Conservation (phyloP, 345 rosid genomes). For the Salix purpurea region DNA sequence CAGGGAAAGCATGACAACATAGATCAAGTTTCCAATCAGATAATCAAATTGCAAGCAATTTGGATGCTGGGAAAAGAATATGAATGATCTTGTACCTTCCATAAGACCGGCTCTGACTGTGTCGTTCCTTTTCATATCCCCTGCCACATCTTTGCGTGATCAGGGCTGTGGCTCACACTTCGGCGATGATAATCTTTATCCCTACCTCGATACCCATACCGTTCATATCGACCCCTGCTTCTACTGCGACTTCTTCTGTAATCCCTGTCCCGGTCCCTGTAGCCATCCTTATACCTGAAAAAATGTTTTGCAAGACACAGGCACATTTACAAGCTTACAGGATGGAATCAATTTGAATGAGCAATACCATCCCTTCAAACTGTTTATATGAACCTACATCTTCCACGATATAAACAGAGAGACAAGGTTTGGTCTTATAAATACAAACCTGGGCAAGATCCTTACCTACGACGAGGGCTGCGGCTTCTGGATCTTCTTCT, state of each 20-base stretch:
- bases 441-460: neutral
- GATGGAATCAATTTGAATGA: neutral
- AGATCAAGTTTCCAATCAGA: neutral
- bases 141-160: slow-evolving; percentile 43
- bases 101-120: slow-evolving; percentile 27
- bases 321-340: neutral
- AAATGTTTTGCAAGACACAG: neutral
- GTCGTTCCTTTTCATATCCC: slow-evolving; percentile 46
- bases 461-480: neutral
- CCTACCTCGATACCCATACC: slow-evolving; percentile 47
- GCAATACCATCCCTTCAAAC: neutral
- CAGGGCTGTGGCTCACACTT: slow-evolving; percentile 62
- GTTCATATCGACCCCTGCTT: slow-evolving; percentile 47
- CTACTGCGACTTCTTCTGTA: slow-evolving; percentile 53
- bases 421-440: neutral
- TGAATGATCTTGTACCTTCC: neutral
- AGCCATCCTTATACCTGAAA: slow-evolving; percentile 32
- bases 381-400: neutral
- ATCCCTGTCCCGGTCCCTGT: slow-evolving; percentile 39
- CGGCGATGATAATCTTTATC: slow-evolving; percentile 46
- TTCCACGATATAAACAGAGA: neutral
- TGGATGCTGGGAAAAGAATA: neutral
- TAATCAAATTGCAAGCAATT: neutral
- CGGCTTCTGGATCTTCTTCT: neutral
- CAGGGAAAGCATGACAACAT: slow-evolving; percentile 44